These are phyloP conservation scores for Mycena haematopus DNA, from an alignment of 768 basidiomycete species.

Conservation along the genomic window DNA sequence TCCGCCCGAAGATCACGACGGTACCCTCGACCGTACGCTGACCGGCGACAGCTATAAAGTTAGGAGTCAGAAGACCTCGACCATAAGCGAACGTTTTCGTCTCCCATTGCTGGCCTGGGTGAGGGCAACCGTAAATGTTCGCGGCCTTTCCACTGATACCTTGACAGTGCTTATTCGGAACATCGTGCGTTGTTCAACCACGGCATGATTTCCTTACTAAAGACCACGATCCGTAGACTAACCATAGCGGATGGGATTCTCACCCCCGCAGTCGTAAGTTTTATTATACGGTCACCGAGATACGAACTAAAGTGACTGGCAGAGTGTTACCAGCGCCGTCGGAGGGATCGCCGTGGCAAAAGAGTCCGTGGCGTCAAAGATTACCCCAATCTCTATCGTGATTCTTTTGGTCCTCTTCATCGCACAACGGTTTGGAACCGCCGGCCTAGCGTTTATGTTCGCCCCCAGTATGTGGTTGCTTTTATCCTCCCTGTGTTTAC, in stretches of 20 bases:
- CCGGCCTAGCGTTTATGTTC: slow-evolving; percentile 56
- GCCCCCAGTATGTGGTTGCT: slow-evolving; percentile 51
- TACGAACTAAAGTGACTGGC: neutral
- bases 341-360: slow-evolving; percentile 71
- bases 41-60: slow-evolving; percentile 51
- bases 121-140: slow-evolving; percentile 27
- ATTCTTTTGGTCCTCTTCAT: slow-evolving; percentile 63
- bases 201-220: neutral
- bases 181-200: slow-evolving; percentile 40
- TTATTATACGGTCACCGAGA: too few relatives aligned
- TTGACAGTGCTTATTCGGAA: slow-evolving; percentile 63
- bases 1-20: slow-evolving; percentile 52
- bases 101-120: slow-evolving; percentile 67
- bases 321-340: slow-evolving; percentile 66
- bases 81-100: slow-evolving; percentile 41
- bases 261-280: slow-evolving; percentile 63
- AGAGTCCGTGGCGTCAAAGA: slow-evolving; percentile 49
- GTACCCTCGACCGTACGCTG: slow-evolving; percentile 58
- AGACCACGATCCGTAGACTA: slow-evolving; percentile 40
- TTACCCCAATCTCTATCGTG: slow-evolving; percentile 67
- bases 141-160: neutral
- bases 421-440: slow-evolving; percentile 66
- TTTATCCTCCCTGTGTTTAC: neutral
- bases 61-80: slow-evolving; percentile 24
- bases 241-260: slow-evolving; percentile 74